Evolutionary conservation across 805 yeast genomes (phyloP), one percentile per base, ranked within the genome.

Genomic region (Candida michaelii): DNA sequence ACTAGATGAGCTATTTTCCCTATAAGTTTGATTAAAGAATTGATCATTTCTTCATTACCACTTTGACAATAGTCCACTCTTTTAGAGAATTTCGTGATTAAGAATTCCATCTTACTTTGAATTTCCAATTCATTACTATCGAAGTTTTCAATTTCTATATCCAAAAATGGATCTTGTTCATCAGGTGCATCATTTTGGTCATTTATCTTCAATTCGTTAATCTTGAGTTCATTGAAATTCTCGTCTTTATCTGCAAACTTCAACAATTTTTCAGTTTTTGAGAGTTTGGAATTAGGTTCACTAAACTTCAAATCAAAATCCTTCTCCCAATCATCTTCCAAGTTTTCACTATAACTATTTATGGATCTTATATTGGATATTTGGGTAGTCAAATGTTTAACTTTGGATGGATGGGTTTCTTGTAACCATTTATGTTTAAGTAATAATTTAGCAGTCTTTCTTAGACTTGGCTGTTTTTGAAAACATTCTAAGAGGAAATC

Each of bases 401-500:
- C 29, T 30, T 33, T 31, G 14, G 39, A 15, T 11, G 16, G 27
- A 3, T 4, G n/a, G 5, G 11, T 7, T 14, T 23, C 39, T 25
- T 40, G 49, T 8, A 86, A 51, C 95, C 95, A 87, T 14, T 71
- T 71, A 55, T 85, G 90, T 21, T 69, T 58, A 17, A 78, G 59
- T 18, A 89, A 65, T 27, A 74, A 62, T 24, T 63, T 63, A 0
- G 91, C 91, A 5, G 76, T 63, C 2, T 69, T 63, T 43, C 96
- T 66, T 18, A 76, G 59, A 17, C 65, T 66, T 1, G 91, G 87
- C 49, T 83, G 82, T 53, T 81, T 82, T 50, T 82, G 83, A 51
- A 87, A 83, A 55, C 96, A 88, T 47, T 77, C 79, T 39, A 71
- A 51, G 10, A 85, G 60, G 48, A 88, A 82, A 49, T 84, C 87